Conservation (phyloP, 1,284 basidiomycete genomes). For the Naganishia albida region DNA sequence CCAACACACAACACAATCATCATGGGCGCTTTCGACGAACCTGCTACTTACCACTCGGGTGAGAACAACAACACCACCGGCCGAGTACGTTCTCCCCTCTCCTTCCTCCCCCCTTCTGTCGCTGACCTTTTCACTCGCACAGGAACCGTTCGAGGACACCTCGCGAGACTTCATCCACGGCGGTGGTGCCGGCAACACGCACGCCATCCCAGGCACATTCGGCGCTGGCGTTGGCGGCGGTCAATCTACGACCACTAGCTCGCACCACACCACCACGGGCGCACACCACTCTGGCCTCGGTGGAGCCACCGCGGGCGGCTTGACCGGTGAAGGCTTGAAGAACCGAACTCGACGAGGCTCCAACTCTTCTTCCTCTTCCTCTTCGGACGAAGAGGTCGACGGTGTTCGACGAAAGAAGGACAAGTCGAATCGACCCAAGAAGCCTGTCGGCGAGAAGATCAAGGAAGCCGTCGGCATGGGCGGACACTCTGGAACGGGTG, state of each 20-base stretch:
- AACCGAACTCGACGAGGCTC: conserved; percentile 9
- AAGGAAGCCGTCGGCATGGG: conserved; percentile 27
- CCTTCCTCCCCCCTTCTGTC: neutral
- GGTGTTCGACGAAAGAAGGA: conserved; percentile 27
- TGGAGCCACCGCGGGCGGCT: neutral
- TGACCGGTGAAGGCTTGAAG: conserved; percentile 8
- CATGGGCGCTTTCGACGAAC: conserved; percentile 12
- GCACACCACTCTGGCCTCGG: neutral
- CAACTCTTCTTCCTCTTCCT: conserved; percentile 16
- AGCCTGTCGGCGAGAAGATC: conserved; percentile 13
- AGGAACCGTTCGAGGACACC: conserved; percentile 32
- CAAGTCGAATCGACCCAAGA: conserved; percentile 9
- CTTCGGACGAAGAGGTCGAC: conserved; percentile 18
- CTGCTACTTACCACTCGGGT: conserved; percentile 24
- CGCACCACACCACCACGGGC: neutral
- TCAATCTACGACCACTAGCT: neutral
- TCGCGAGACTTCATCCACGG: conserved; percentile 26
- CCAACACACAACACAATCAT: conserved; percentile 5
- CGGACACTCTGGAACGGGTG: no score
- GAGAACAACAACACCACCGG: conserved; percentile 28
- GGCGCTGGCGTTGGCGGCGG: conserved; percentile 15
- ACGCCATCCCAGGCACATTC: conserved; percentile 21
- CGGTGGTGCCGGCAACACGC: neutral
- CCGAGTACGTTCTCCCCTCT: conserved; percentile 1
- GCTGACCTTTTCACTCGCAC: neutral